Evolutionary conservation across 805 yeast species (phyloP).

Genomic region (Saccharomycopsis oosterbeekiorum): DNA sequence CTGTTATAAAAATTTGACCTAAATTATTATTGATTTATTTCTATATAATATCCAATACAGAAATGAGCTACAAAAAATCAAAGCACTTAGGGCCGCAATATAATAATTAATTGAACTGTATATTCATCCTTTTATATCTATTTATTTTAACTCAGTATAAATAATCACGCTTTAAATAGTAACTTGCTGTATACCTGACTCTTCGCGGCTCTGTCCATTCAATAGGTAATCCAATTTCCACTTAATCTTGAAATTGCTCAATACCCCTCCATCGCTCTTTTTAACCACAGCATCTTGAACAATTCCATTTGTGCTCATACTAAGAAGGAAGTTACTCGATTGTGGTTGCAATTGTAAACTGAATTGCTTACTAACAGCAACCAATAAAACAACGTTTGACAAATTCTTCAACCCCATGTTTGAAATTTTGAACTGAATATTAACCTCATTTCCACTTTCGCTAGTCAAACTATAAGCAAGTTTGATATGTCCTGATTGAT

Average conservation of each 20-base stretch:
- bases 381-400: constrained; percentile 43
- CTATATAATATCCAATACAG: no score
- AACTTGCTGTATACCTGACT: constrained; percentile 33
- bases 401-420: constrained; percentile 36
- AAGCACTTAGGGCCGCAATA: no score
- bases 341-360: constrained; percentile 53
- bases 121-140: neutral
- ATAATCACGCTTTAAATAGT: neutral
- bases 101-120: no score
- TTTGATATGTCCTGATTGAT: constrained; percentile 37
- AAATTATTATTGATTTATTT: no score
- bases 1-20: no score
- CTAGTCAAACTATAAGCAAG: constrained; percentile 37
- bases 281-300: constrained; percentile 36
- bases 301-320: constrained; percentile 39
- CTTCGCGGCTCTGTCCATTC: constrained; percentile 40
- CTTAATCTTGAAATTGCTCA: constrained; percentile 46
- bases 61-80: no score
- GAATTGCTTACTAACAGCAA: constrained; percentile 64
- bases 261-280: constrained; percentile 29
- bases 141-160: neutral
- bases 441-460: constrained; percentile 25
- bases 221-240: constrained; percentile 58
- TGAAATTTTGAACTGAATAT: constrained; percentile 38
- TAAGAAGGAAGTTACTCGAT: constrained; percentile 42